A percentile compares a stretch with the other conserved stretches of the same genome.
phyloP scores from a whole-genome alignment of 1,284 basidiomycete species.

The Trichosporon faecale region DNA sequence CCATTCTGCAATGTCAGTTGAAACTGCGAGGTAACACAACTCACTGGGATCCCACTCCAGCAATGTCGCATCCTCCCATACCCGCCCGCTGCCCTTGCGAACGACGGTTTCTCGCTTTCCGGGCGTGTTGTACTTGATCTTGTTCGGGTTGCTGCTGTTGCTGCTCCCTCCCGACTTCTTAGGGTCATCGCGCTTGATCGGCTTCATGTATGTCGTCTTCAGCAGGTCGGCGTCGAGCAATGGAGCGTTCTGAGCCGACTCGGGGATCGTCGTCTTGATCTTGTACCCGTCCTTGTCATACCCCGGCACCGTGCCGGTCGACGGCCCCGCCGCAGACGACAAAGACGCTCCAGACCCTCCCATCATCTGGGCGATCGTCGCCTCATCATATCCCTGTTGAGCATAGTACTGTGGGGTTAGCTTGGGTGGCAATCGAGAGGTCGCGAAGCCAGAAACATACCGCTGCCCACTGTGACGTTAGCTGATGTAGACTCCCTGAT shows the following conservation, averaged over 20 bases:
- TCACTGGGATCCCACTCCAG: slow-evolving; percentile 95
- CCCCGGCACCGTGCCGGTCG: slow-evolving; percentile 8
- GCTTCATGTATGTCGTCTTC: slow-evolving; percentile 22
- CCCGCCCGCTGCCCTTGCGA: slow-evolving; percentile 88
- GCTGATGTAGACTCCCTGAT: neutral
- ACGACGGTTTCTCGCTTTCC: slow-evolving; percentile 75
- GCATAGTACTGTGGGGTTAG: slow-evolving; percentile 47
- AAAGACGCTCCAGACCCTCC: slow-evolving; percentile 10
- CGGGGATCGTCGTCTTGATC: slow-evolving; percentile 14
- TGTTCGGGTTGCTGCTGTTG: slow-evolving; percentile 18
- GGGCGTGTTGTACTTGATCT: slow-evolving; percentile 14
- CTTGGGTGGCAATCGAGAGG: neutral
- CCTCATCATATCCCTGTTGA: slow-evolving; percentile 48
- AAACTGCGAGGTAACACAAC: slow-evolving; percentile 43
- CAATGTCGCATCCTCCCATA: slow-evolving; percentile 97
- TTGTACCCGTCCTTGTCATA: slow-evolving; percentile 27
- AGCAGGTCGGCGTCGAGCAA: slow-evolving; percentile 36
- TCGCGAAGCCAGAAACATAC: slow-evolving; percentile 23
- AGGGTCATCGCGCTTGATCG: slow-evolving; percentile 19
- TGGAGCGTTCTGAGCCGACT: slow-evolving; percentile 16
- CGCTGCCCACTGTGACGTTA: slow-evolving; percentile 38
- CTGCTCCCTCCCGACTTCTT: neutral
- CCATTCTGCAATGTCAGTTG: slow-evolving; percentile 64
- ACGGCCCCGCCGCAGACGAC: slow-evolving; percentile 9
- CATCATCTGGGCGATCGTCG: slow-evolving; percentile 35